phyloP scores from a whole-genome alignment of 2,329 filamentous ascomycete species.

The Sporothrix luriei region DNA sequence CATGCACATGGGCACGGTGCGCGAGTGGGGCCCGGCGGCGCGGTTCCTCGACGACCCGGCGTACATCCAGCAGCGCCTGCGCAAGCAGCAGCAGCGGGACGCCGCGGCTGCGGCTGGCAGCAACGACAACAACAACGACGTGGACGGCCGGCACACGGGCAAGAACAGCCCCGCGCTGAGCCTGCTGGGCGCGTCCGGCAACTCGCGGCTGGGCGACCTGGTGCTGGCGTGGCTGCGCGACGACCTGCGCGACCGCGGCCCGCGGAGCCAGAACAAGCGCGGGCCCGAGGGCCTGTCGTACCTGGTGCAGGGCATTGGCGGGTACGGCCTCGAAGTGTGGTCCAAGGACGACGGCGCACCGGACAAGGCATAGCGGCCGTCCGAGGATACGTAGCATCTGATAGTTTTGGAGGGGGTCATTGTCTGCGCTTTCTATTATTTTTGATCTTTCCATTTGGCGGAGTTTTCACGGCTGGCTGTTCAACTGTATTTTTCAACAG shows the following conservation, averaged over 20 bases:
- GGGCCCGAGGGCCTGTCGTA: constrained; percentile 68
- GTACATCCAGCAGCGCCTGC: constrained; percentile 31
- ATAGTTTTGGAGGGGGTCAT: not conserved
- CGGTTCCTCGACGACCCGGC: constrained; percentile 57
- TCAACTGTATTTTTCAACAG: constrained; percentile 31
- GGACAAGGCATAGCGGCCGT: not conserved
- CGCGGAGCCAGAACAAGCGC: constrained; percentile 62
- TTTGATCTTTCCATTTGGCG: not conserved
- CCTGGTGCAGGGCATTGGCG: constrained; percentile 55
- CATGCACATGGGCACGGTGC: constrained; percentile 87
- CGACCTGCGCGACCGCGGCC: constrained; percentile 77
- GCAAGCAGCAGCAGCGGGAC: not conserved
- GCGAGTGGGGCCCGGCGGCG: constrained; percentile 78
- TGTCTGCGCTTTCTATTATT: not conserved
- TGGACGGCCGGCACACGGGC: constrained; percentile 36
- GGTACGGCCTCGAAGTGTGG: constrained; percentile 57
- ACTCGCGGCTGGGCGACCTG: constrained; percentile 82
- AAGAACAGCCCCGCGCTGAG: constrained; percentile 22
- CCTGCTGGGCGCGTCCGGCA: constrained; percentile 56
- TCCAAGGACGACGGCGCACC: constrained; percentile 27
- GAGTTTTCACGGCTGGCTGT: constrained; percentile 4
- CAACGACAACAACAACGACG: not conserved
- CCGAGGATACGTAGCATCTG: no score
- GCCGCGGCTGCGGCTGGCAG: no score
- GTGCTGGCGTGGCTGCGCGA: constrained; percentile 84